phyloP scores from a whole-genome alignment of 768 basidiomycete species.

The Boletus huronensis region DNA sequence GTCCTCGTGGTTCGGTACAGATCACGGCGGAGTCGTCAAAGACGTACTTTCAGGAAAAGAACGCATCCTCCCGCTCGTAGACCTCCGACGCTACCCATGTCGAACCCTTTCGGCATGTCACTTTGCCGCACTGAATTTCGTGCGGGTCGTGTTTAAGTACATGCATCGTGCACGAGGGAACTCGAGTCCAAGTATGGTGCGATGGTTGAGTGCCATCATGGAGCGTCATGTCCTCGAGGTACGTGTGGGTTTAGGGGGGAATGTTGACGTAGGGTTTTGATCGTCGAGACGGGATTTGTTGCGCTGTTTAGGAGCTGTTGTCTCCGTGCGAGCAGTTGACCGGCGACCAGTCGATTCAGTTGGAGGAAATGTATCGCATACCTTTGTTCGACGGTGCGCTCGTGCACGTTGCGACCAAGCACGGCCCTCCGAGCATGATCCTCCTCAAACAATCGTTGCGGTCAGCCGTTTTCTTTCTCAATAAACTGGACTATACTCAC shows the following conservation, averaged over 20 bases:
- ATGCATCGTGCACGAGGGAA: constrained; percentile 4
- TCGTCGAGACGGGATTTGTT: neutral
- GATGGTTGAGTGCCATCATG: constrained; percentile 14
- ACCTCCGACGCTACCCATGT: constrained; percentile 47
- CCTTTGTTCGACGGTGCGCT: constrained; percentile 48
- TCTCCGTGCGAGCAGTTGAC: constrained; percentile 52
- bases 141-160: constrained; percentile 41
- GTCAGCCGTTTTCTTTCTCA: constrained; percentile 8
- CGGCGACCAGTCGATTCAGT: constrained; percentile 41
- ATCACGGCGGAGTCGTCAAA: constrained; percentile 6
- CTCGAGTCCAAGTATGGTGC: neutral
- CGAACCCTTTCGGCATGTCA: constrained; percentile 47
- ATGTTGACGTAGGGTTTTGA: neutral
- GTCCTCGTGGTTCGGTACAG: constrained; percentile 10
- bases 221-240: constrained; percentile 20
- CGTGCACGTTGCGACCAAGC: constrained; percentile 31
- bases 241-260: constrained; percentile 5
- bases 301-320: constrained; percentile 42
- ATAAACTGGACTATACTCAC: neutral
- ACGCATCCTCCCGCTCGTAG: constrained; percentile 42
- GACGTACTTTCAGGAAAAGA: constrained; percentile 34
- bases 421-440: constrained; percentile 35
- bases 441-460: constrained; percentile 32
- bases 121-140: constrained; percentile 61
- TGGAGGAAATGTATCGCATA: constrained; percentile 45